phyloP scores from a whole-genome alignment of 371 early-diverging fungal species.

The Umbelopsis sp. region DNA sequence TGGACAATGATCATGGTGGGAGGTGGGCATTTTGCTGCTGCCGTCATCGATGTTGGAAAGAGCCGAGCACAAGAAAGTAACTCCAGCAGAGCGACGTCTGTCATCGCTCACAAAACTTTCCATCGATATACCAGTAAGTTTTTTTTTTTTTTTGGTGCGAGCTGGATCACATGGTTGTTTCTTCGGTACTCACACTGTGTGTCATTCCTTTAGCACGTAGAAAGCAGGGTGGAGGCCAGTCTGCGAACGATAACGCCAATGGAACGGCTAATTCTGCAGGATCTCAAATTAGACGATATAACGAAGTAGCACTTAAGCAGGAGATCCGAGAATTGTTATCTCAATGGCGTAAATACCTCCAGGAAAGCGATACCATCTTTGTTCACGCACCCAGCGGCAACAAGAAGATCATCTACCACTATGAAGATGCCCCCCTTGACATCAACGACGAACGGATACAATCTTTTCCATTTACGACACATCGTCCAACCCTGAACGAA shows the following conservation, averaged over 20 bases:
- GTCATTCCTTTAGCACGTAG: constrained; percentile 62
- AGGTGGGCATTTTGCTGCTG: constrained; percentile 92
- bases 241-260: constrained; percentile 77
- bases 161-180: too few species aligned
- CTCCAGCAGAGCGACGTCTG: constrained; percentile 32
- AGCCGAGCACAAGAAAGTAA: constrained; percentile 42
- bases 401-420: constrained; percentile 62
- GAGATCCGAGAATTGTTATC: constrained; percentile 76
- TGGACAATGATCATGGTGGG: constrained; percentile 86
- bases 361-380: constrained; percentile 62
- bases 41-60: constrained; percentile 75
- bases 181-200: too few species aligned
- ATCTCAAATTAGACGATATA: constrained; percentile 86
- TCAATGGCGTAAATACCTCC: constrained; percentile 68
- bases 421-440: constrained; percentile 63
- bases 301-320: constrained; percentile 78
- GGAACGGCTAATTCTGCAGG: constrained; percentile 92
- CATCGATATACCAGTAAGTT: constrained; percentile 87
- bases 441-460: constrained; percentile 60
- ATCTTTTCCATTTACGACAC: constrained; percentile 77
- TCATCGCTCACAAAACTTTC: constrained; percentile 84
- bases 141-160: background rate
- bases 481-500: constrained; percentile 74
- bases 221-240: constrained; percentile 95
- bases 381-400: constrained; percentile 70